Evolutionary conservation across 2,329 filamentous ascomycete species (phyloP).

Genomic region (Chaetomium globosum): DNA sequence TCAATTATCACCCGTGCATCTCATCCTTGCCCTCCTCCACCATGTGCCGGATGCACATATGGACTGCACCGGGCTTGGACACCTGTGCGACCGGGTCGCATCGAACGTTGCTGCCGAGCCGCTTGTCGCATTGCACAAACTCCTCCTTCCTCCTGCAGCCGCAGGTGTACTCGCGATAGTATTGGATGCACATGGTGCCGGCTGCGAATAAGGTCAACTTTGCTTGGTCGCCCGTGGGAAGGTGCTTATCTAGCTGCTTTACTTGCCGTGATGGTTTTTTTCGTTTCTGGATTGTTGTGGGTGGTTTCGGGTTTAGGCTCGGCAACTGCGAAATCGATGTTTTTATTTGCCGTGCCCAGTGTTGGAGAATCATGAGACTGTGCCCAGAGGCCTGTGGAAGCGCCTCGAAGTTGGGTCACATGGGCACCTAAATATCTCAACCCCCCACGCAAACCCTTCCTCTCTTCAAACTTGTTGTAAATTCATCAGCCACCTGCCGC

Average conservation of each 20-base stretch:
- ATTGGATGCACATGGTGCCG: slow-evolving; percentile 14
- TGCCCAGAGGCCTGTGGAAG: not conserved
- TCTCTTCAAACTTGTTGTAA: not conserved
- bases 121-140: slow-evolving; percentile 24
- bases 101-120: slow-evolving; percentile 27
- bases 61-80: not conserved
- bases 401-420: not conserved
- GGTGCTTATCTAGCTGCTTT: not conserved
- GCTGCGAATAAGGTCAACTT: not conserved
- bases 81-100: slow-evolving; percentile 17
- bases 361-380: not conserved
- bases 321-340: not conserved
- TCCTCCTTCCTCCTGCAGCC: slow-evolving; percentile 22
- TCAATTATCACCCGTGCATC: slow-evolving; percentile 17
- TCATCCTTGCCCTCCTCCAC: slow-evolving; percentile 24
- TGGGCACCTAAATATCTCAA: not conserved
- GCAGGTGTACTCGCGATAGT: slow-evolving; percentile 21
- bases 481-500: not conserved
- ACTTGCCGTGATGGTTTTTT: not conserved
- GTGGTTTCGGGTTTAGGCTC: not conserved
- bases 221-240: not conserved
- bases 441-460: not conserved
- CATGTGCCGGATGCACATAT: slow-evolving; percentile 27
- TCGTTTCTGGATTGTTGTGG: not conserved
- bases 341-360: not conserved